Evolutionary conservation across 768 basidiomycete species (phyloP), one percentile per base, ranked within the genome.

Genomic region (Naganishia antarctica): DNA sequence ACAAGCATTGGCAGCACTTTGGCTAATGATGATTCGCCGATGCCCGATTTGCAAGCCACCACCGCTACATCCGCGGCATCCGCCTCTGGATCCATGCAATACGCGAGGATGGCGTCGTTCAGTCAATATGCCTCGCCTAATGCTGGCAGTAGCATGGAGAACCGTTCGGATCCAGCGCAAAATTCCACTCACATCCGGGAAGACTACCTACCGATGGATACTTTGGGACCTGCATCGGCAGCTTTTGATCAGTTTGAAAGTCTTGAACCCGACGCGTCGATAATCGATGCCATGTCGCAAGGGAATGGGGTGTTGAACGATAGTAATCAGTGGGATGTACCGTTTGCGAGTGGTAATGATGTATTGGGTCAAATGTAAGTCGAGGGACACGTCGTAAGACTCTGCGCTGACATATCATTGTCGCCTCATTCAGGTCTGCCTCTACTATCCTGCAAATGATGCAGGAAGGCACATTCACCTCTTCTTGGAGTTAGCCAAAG

Each of bases 361-460:
- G 58, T 45, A 15, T 32, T 49, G n/a, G 62, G 66, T 9, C 57
- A 63, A 34, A 50, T 67, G 62, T 67, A 31, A 65, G 60, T 43
- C 12, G 29, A 16, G 32, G 28, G 40, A 21, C 45, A n/a, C n/a
- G n/a, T n/a, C n/a, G n/a, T n/a, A n/a, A n/a, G n/a, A n/a, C n/a
- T n/a, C n/a, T n/a, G n/a, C n/a, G n/a, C n/a, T n/a, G n/a, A n/a
- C n/a, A n/a, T n/a, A n/a, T n/a, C n/a, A n/a, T n/a, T n/a, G n/a
- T n/a, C n/a, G n/a, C n/a, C n/a, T n/a, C n/a, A n/a, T n/a, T n/a
- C 50, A 76, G 74, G 63, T 77, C 76, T 25, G 76, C 76, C 13
- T 74, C 74, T 8, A 73, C 76, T 1, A 77, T 77, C 32, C 60
- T 77, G 29, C 67, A 69, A 29, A 41, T 77, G 21, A 66, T 77